These are phyloP conservation scores for Ogataea pilisensis DNA, from an alignment of 805 yeast species.

Conservation along the genomic window DNA sequence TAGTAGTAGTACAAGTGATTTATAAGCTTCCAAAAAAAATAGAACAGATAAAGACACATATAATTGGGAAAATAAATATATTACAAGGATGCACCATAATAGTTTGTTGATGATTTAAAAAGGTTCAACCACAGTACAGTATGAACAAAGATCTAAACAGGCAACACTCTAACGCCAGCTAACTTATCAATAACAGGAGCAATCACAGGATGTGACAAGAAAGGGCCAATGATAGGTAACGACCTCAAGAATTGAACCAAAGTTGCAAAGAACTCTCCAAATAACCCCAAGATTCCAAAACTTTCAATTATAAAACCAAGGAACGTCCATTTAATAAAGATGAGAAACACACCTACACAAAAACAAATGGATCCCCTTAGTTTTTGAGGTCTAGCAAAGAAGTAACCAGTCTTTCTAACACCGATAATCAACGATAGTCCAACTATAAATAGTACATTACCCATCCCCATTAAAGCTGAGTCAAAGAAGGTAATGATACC, in stretches of 20 bases:
- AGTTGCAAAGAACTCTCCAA: slow-evolving; percentile 89
- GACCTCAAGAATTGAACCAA: slow-evolving; percentile 83
- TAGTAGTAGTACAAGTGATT: too few relatives aligned
- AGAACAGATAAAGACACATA: too few relatives aligned
- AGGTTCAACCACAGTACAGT: too few relatives aligned
- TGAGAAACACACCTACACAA: slow-evolving; percentile 66
- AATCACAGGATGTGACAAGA: slow-evolving; percentile 72
- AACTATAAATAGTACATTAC: slow-evolving; percentile 74
- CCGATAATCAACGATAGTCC: slow-evolving; percentile 89
- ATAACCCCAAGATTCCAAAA: slow-evolving; percentile 83
- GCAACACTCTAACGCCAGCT: slow-evolving; percentile 66
- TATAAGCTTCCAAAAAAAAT: too few relatives aligned
- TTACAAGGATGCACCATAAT: too few relatives aligned
- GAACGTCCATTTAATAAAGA: slow-evolving; percentile 72
- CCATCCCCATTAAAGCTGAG: slow-evolving; percentile 82
- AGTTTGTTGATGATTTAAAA: too few relatives aligned
- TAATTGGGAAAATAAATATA: too few relatives aligned
- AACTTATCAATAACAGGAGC: slow-evolving; percentile 70
- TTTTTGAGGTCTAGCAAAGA: slow-evolving; percentile 84
- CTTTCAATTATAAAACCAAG: slow-evolving; percentile 81
- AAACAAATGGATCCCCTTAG: slow-evolving; percentile 84
- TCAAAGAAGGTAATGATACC: slow-evolving; percentile 88
- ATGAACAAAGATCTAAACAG: too few relatives aligned
- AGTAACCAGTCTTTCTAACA: slow-evolving; percentile 71
- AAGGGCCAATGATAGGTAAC: slow-evolving; percentile 81